phyloP scores from a whole-genome alignment of 306 rosid genomes.

The Nissolia schottii region DNA sequence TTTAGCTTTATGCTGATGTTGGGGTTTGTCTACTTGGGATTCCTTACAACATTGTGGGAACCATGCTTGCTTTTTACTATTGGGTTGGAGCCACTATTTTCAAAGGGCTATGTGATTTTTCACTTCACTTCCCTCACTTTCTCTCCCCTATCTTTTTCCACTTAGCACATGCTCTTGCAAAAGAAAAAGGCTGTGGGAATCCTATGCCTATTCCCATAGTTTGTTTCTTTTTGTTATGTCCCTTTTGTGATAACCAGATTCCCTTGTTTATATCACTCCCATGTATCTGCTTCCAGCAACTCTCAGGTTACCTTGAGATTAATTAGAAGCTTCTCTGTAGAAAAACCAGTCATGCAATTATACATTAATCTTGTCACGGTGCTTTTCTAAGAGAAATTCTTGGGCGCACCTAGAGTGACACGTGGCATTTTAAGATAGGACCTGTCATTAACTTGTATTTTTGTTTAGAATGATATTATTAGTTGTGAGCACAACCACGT shows the following conservation, averaged over 20 bases:
- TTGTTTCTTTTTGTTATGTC: constrained; percentile 47
- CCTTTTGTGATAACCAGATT: constrained; percentile 56
- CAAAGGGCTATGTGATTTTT: constrained; percentile 38
- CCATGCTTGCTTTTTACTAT: constrained; percentile 44
- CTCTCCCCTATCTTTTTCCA: constrained; percentile 45
- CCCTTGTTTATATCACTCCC: constrained; percentile 10
- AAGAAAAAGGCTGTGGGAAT: constrained; percentile 54
- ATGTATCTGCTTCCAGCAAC: not conserved
- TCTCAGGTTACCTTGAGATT: not conserved
- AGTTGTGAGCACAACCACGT: too few species aligned
- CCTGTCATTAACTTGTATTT: too few species aligned
- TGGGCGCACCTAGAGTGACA: too few species aligned
- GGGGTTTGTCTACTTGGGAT: constrained; percentile 60
- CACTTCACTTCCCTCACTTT: constrained; percentile 44
- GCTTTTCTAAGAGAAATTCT: too few species aligned
- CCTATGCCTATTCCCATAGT: constrained; percentile 70
- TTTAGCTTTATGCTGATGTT: constrained; percentile 49
- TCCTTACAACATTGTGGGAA: constrained; percentile 56
- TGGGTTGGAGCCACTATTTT: constrained; percentile 52
- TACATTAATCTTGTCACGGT: not conserved
- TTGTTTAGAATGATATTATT: too few species aligned
- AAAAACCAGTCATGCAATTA: not conserved
- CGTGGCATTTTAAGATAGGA: too few species aligned
- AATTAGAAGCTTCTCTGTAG: constrained; percentile 12
- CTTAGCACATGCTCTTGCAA: constrained; percentile 38